Evolutionary conservation across 768 basidiomycete genomes (phyloP).

Genomic region (Candolleomyces eurysporus): DNA sequence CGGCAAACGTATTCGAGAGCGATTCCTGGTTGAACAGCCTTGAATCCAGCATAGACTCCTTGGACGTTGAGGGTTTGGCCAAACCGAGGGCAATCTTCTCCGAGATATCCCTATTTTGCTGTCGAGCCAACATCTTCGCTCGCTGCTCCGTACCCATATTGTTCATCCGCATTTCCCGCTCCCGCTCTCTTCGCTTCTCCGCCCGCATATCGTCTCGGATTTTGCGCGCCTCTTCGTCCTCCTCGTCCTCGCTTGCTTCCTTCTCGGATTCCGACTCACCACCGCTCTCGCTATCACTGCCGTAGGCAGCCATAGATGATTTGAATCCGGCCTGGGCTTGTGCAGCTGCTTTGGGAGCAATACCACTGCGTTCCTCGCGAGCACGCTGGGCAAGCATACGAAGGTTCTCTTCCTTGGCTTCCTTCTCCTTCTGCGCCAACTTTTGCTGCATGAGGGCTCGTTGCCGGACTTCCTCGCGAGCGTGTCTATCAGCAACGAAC

Average conservation of each 20-base stretch:
- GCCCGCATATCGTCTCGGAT: constrained; percentile 88
- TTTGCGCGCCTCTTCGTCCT: constrained; percentile 82
- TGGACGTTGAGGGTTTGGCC: constrained; percentile 93
- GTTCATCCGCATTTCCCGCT: constrained; percentile 97
- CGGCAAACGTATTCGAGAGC: constrained; percentile 75
- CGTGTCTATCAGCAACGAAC: constrained; percentile 94
- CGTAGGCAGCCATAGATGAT: constrained; percentile 81
- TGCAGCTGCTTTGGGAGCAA: constrained; percentile 64
- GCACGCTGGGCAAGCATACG: constrained; percentile 93
- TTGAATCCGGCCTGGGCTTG: constrained; percentile 71
- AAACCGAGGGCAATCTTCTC: constrained; percentile 98
- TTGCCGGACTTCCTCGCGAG: constrained; percentile 96
- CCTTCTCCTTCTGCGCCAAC: constrained; percentile 98
- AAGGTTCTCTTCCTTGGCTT: constrained; percentile 92
- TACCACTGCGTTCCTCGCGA: constrained; percentile 87
- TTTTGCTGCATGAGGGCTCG: constrained; percentile 98
- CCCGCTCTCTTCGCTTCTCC: constrained; percentile 91
- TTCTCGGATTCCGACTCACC: constrained; percentile 50
- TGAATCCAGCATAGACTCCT: constrained; percentile 97
- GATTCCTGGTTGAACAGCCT: constrained; percentile 97
- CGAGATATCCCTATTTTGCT: constrained; percentile 98
- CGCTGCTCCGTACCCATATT: constrained; percentile 98
- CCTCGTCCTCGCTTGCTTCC: constrained; percentile 40
- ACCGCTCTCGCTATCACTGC: constrained; percentile 65
- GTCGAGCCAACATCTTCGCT: constrained; percentile 91